phyloP scores from a whole-genome alignment of 108 stramenopile genomes.

The Nitzschia palea region DNA sequence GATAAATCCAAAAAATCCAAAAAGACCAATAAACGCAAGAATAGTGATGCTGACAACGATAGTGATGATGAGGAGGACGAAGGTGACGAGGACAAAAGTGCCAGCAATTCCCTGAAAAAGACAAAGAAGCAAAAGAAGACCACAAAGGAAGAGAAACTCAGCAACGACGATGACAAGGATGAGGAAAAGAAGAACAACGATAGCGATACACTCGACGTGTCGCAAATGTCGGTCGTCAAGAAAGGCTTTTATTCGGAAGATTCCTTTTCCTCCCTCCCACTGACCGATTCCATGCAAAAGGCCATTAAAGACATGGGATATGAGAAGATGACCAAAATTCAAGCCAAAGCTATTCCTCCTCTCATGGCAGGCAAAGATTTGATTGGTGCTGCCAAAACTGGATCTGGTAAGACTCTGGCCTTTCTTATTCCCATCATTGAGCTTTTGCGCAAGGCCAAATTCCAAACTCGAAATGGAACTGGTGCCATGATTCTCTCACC shows the following conservation, averaged over 20 bases:
- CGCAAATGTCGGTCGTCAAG: conserved; percentile 20
- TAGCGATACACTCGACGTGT: background rate
- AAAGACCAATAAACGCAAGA: background rate
- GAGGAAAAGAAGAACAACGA: conserved; percentile 12
- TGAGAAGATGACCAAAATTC: conserved; percentile 92
- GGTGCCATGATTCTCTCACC: conserved; percentile 97
- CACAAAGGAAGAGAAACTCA: conserved; percentile 7
- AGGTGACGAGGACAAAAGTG: conserved; percentile 4
- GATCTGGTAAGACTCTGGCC: conserved; percentile 97
- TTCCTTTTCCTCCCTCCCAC: conserved; percentile 84
- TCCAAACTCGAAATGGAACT: conserved; percentile 90
- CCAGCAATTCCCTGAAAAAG: conserved; percentile 4
- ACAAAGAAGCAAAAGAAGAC: conserved; percentile 30
- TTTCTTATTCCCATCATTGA: conserved; percentile 96
- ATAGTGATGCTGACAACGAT: conserved; percentile 15
- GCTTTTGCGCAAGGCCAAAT: conserved; percentile 89
- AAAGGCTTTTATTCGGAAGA: conserved; percentile 55
- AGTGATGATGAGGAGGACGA: conserved; percentile 4
- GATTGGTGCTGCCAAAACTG: conserved; percentile 98
- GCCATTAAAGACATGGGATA: conserved; percentile 72
- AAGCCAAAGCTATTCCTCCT: conserved; percentile 92
- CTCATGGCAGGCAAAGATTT: conserved; percentile 94
- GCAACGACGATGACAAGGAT: conserved; percentile 13
- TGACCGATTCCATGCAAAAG: conserved; percentile 85
- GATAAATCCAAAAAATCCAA: no score